Conservation (phyloP, 2,329 filamentous ascomycete species). For the Ophiocordyceps camponoti-saundersi region DNA sequence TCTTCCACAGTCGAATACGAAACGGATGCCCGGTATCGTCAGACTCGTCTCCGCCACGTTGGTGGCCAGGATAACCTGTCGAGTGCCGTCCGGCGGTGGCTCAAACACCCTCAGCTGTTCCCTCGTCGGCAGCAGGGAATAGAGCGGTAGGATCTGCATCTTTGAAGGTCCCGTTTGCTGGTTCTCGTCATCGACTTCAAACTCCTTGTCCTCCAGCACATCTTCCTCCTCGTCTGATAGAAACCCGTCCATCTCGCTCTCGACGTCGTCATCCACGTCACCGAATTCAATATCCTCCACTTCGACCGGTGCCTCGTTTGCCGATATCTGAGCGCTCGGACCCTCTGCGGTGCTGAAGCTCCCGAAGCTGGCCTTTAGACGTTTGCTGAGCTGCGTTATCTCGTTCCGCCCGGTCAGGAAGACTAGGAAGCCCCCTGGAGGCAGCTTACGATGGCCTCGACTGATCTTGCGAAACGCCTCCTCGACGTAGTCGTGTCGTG, state of each 20-base stretch:
- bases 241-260: constrained; percentile 40
- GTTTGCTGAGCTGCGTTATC: constrained; percentile 68
- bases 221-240: constrained; percentile 39
- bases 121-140: constrained; percentile 76
- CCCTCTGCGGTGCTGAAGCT: constrained; percentile 37
- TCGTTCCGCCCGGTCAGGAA: constrained; percentile 92
- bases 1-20: constrained; percentile 88
- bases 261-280: constrained; percentile 43
- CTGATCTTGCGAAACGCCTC: constrained; percentile 79
- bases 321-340: constrained; percentile 57
- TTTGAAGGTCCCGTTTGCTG: constrained; percentile 42
- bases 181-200: constrained; percentile 49
- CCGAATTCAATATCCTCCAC: constrained; percentile 78
- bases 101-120: constrained; percentile 90
- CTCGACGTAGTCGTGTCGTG: constrained; percentile 74
- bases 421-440: constrained; percentile 78
- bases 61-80: constrained; percentile 79
- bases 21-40: constrained; percentile 87
- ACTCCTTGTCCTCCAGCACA: constrained; percentile 38
- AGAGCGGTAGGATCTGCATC: constrained; percentile 83
- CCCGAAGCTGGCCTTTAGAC: constrained; percentile 51
- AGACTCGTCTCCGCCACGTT: constrained; percentile 96
- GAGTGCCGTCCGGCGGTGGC: constrained; percentile 61
- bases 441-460: constrained; percentile 76
- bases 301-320: constrained; percentile 63